These are phyloP conservation scores for Colletotrichum tropicicola DNA, from an alignment of 2,329 filamentous ascomycete genomes.

Conservation along the genomic window DNA sequence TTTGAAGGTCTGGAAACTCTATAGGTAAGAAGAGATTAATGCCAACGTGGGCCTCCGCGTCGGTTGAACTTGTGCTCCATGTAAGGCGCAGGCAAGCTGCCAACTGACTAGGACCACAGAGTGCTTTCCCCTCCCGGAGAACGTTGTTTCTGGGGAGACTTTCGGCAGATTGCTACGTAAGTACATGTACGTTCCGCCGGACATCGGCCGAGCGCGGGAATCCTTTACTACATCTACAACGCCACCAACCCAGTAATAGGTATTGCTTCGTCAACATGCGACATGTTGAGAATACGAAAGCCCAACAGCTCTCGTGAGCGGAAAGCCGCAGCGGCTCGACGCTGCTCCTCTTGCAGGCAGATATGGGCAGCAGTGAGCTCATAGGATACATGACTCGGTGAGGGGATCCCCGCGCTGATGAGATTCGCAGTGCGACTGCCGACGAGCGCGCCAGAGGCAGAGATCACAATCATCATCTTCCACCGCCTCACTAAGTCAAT, in stretches of 20 bases:
- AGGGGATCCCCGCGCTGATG: neutral
- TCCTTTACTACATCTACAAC: neutral
- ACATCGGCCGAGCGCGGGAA: neutral
- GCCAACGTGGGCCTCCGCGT: neutral
- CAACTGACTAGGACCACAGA: neutral
- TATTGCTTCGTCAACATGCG: too few species aligned
- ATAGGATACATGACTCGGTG: neutral
- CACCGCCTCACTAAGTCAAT: neutral
- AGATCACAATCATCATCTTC: neutral
- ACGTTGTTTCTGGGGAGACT: neutral
- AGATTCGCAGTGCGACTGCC: constrained; percentile 3
- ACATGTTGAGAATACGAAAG: neutral
- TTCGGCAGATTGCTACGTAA: neutral
- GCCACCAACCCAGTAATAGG: neutral
- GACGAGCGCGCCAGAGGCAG: neutral
- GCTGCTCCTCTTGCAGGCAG: neutral
- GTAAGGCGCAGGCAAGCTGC: neutral
- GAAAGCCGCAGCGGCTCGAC: neutral
- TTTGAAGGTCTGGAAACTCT: neutral
- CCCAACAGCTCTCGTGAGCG: neutral
- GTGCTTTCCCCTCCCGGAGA: neutral
- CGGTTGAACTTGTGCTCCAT: neutral
- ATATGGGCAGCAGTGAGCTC: neutral
- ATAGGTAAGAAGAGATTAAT: neutral
- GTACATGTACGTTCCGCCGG: neutral